Conservation (phyloP, 495 filamentous ascomycete species). For the Penicillium paxilli region DNA sequence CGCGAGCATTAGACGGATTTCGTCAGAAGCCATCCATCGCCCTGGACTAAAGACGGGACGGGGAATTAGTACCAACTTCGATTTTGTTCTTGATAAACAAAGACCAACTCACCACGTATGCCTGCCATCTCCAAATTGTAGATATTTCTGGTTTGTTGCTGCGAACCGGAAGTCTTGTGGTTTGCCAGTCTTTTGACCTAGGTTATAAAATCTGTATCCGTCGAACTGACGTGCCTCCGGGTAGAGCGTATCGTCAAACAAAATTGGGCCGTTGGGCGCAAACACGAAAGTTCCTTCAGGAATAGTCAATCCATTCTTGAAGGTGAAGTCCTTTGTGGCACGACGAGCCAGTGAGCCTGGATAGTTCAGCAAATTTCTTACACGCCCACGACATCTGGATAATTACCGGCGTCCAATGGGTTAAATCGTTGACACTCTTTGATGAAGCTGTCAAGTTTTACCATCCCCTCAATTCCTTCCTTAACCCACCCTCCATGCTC, state of each 20-base stretch:
- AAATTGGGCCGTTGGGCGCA: neutral
- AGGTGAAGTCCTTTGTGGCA: conserved; percentile 1
- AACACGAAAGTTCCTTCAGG: neutral
- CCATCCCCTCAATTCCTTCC: neutral
- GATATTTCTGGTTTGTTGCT: neutral
- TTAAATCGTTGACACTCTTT: conserved; percentile 44
- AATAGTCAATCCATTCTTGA: neutral
- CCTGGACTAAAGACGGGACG: neutral
- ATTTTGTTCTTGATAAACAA: too few relatives aligned
- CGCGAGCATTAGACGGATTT: neutral
- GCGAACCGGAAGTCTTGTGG: neutral
- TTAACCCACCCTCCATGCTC: neutral
- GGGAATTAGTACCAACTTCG: too few relatives aligned
- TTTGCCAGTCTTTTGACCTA: neutral
- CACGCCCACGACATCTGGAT: too few relatives aligned
- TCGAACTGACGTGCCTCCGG: neutral
- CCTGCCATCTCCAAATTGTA: conserved; percentile 2
- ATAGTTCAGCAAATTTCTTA: too few relatives aligned
- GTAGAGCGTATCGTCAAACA: neutral
- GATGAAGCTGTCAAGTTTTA: conserved; percentile 43
- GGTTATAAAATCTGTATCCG: neutral
- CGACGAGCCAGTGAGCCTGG: too few relatives aligned
- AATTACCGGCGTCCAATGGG: conserved; percentile 14
- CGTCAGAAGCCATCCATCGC: neutral
- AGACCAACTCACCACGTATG: neutral